Conservation (phyloP, 495 filamentous ascomycete genomes). For the Penicillium ochrochloron region DNA sequence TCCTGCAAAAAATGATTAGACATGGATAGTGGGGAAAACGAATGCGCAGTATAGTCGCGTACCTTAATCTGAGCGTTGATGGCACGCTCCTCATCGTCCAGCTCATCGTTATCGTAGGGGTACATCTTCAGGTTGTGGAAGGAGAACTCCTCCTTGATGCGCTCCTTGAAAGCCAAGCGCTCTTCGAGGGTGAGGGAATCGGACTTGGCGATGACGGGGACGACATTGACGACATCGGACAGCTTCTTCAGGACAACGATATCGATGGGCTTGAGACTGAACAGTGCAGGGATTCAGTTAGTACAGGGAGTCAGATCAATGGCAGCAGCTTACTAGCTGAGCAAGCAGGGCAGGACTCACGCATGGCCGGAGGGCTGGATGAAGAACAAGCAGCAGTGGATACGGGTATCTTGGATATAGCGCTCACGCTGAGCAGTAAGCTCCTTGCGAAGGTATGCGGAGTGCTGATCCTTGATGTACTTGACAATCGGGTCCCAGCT, state of each 20-base stretch:
- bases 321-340: not conserved
- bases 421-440: constrained; percentile 99
- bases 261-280: constrained; percentile 90
- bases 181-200: constrained; percentile 97
- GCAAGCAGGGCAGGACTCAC: constrained; percentile 44
- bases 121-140: constrained; percentile 99
- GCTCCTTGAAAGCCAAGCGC: constrained; percentile 92
- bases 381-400: constrained; percentile 99
- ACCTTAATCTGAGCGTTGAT: constrained; percentile 97
- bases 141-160: constrained; percentile 98
- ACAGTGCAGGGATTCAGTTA: constrained; percentile 6
- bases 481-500: constrained; percentile 96
- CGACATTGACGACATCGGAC: constrained; percentile 98
- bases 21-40: too few species aligned
- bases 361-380: constrained; percentile 98
- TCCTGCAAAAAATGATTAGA: constrained; percentile 56
- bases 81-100: constrained; percentile 93
- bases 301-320: not conserved
- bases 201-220: constrained; percentile 98
- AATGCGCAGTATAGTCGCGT: constrained; percentile 27
- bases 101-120: constrained; percentile 98
- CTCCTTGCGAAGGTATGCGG: constrained; percentile 98
- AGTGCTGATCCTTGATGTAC: constrained; percentile 99
- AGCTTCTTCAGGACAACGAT: constrained; percentile 99
- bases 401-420: constrained; percentile 98